phyloP scores from a whole-genome alignment of 1,284 basidiomycete species.

The Heterobasidion parviporum region DNA sequence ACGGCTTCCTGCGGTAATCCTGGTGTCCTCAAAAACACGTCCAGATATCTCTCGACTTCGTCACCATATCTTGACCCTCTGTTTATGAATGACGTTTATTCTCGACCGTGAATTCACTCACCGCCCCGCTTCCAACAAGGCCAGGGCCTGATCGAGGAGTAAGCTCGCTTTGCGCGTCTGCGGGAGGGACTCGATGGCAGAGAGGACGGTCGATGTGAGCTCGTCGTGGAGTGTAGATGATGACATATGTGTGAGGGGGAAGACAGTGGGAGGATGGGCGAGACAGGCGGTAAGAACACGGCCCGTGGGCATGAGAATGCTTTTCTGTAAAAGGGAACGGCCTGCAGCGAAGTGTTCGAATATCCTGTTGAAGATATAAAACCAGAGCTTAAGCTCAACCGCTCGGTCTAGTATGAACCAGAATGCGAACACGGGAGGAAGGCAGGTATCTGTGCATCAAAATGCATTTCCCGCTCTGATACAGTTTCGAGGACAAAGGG shows the following conservation, averaged over 20 bases:
- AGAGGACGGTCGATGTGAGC: slow-evolving; percentile 48
- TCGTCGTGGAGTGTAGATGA: slow-evolving; percentile 30
- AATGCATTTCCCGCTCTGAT: no score
- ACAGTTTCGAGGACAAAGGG: neutral
- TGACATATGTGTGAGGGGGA: neutral
- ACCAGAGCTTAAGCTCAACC: no score
- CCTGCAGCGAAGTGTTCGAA: no score
- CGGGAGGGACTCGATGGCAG: slow-evolving; percentile 42
- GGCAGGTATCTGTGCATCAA: no score
- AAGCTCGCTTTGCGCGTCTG: slow-evolving; percentile 44
- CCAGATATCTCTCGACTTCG: slow-evolving; percentile 54
- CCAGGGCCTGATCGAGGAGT: slow-evolving; percentile 48
- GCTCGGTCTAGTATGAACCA: no score
- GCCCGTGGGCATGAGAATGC: no score
- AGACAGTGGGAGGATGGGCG: neutral
- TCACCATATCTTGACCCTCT: slow-evolving; percentile 40
- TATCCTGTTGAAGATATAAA: no score
- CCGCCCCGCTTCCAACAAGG: slow-evolving; percentile 42
- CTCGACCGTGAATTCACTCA: slow-evolving; percentile 15
- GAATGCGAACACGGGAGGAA: no score
- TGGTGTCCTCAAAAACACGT: slow-evolving; percentile 55
- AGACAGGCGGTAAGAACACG: no score
- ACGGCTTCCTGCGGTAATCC: slow-evolving; percentile 42
- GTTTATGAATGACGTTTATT: neutral
- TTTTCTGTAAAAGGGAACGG: no score